Base-by-base conservation (phyloP, 495 filamentous ascomycete genomes). In the Aspergillus haitiensis region DNA sequence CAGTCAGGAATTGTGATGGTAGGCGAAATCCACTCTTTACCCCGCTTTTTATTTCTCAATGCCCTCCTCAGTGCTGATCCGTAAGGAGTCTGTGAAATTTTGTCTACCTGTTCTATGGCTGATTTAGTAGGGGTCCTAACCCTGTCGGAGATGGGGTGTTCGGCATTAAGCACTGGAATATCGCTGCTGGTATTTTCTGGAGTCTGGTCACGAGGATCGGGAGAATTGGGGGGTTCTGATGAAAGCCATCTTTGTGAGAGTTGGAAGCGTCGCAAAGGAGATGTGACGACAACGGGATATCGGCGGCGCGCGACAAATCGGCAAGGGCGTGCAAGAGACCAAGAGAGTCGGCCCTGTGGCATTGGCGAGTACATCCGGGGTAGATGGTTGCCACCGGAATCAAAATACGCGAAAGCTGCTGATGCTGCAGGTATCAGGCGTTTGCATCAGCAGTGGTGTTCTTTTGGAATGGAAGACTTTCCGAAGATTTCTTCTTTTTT, bases 321-420 rank as follows among this genome's bases (percentile, higher is more conserved):
- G 67, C 77, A 77, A 52, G 77, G 75, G 63, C 72, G 75, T 58
- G 68, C 71, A 52, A 72, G 50, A 51, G 67, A 66, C 62, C 61
- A 64, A 39, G 68, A 55, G 59, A 71, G 67, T 67, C 72, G 64
- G 59, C 55, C 66, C 64, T 68, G 67, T 47, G 67, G 74, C 72
- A 78, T 77, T 76, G 75, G 71, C 65, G 60, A 56, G 70, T 71
- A 75, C 75, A 78, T 77, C 69, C 74, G 68, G 65, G 69, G 68
- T 68, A 64, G 52, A 31, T 33, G 15, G 48, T 27, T 54, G 70
- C 70, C 74, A 62, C 70, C 67, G 59, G 68, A 70, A 60, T 55
- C 52, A 64, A 27, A 12, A 55, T 47, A 59, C 57, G 34, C 31
- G 49, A 31, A 48, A 51, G 51, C 61, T 64, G 64, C 64, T 63